phyloP scores from a whole-genome alignment of 768 basidiomycete genomes.

The Trametopsis cervina region DNA sequence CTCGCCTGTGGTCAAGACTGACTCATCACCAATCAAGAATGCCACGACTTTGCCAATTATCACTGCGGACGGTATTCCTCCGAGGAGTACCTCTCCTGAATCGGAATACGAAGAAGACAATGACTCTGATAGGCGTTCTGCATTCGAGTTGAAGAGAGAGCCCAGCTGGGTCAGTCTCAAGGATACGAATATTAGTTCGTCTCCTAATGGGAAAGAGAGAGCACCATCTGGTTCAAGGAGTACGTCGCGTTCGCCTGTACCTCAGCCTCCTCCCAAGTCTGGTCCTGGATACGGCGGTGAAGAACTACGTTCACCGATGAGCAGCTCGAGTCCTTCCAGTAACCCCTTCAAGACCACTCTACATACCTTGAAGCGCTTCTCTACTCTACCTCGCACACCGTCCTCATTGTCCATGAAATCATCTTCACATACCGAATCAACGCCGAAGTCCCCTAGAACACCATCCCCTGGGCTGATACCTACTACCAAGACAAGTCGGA shows the following conservation, averaged over 20 bases:
- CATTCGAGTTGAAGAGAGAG: constrained; percentile 18
- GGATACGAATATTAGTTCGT: constrained; percentile 9
- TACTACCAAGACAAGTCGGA: constrained; percentile 14
- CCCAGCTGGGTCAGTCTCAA: constrained; percentile 25
- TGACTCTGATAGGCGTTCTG: constrained; percentile 6
- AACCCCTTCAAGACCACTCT: constrained; percentile 20
- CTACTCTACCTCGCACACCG: constrained; percentile 61
- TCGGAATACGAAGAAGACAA: constrained; percentile 1
- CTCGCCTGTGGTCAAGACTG: constrained; percentile 1
- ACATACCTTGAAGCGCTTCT: constrained; percentile 35
- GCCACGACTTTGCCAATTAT: too few relatives aligned
- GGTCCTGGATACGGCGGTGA: constrained; percentile 3
- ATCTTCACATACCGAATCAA: constrained; percentile 5
- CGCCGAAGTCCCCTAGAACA: constrained; percentile 9
- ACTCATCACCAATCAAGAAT: too few relatives aligned
- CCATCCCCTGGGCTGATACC: constrained; percentile 12
- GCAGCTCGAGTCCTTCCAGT: not conserved
- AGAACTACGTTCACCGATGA: not conserved
- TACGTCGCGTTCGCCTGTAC: constrained; percentile 15
- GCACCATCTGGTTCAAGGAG: constrained; percentile 1
- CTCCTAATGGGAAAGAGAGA: constrained; percentile 16
- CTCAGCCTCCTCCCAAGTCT: constrained; percentile 9
- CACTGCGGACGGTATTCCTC: not conserved
- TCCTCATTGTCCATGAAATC: constrained; percentile 27
- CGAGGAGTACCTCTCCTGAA: not conserved